Evolutionary conservation across 345 rosid species (phyloP), one percentile per base, ranked within the genome.

Genomic region (Mallotus nudiflorus): DNA sequence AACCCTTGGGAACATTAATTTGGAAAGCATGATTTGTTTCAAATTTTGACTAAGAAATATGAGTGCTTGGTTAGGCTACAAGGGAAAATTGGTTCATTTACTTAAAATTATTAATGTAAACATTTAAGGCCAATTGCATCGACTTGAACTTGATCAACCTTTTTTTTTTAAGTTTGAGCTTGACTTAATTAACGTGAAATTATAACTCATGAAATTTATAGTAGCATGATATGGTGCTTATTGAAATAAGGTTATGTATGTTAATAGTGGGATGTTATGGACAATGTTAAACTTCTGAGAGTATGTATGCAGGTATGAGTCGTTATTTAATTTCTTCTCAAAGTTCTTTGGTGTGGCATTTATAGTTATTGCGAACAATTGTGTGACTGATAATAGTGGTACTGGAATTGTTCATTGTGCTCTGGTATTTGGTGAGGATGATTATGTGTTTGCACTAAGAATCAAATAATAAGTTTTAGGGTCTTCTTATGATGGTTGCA

Each of bases 351-450:
- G 75, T 70, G 76, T 68, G 9, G 99, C 95, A 35, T 96, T 92
- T 75, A 80, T 91, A 78, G 96, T 96, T 73, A 77, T 92, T 66
- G 94, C 91, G 4, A 98, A 96, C 83, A 87, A 82, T 81, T 96
- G 92, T 78, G 98, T 92, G 35, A 95, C 96, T 70, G 91, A 86
- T 81, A 96, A 89, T 68, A 90, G 91, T 76, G 99, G 99, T 84
- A 90, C 97, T 65, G 97, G 99, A 76, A 81, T 96, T 83, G 97
- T 92, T 54, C 99, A 96, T 65, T 87, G 96, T 78, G 98, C 99
- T 68, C 99, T 96, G 60, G 98, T 96, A 67, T 96, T 92, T 72
- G 99, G 99, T 78, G 99, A 96, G 81, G 98, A 96, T 67, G 99
- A 92, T 81, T 90, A 96, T 53, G 98, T 57, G 93, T 91, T 70